Base-by-base conservation (phyloP, 2,329 filamentous ascomycete species). In the Sporothrix globosa region DNA sequence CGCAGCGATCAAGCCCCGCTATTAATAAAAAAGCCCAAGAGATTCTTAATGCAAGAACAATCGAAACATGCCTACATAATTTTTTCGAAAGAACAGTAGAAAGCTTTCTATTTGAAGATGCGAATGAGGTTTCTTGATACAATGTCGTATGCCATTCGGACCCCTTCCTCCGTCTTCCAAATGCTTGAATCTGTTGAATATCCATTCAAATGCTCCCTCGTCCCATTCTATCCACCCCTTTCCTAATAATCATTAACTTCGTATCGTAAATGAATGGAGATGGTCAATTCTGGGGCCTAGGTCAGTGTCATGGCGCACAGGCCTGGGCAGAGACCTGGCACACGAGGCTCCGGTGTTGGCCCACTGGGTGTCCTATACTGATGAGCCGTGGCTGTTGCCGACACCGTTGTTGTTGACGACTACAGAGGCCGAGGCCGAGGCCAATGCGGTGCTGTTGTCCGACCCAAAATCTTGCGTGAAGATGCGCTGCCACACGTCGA, bases 401-500 rank as follows among this genome's bases (percentile, higher is more conserved):
- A 24, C 17, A 10, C 60, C 41, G 39, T 48, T 65, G 41, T 21
- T 63, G 58, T 21, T 65, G 44, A 48, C 61, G 24, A 50, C 44
- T 17, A 48, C 61, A 7, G 41, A 46, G 4, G 46, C 46, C 44
- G 61, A 24, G 10, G 63, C 27, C 17, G 63, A 46, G 2, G 39
- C 58, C 11, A 39, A 46, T 1, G 58, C 58, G 4, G 63, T 67
- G 48, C 34, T 58, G 39, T 34, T 67, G 50, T 68, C 66, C 2
- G 52, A 44, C 39, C 50, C 74, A 70, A 81, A 79, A n/a, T 86
- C 84, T 73, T 86, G 84, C 19, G 83, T 82, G 75, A 92, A 92
- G 5, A 93, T 85, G 69, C 83, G 84, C 79, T 92, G 89, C 90
- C 90, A 93, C 34, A 91, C 83, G 68, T 91, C 89, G 67, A 93